Percentiles rank a stretch among this genome's conserved stretches.
phyloP scores from a whole-genome alignment of 495 filamentous ascomycete species.

The Penicillium coprophilum region DNA sequence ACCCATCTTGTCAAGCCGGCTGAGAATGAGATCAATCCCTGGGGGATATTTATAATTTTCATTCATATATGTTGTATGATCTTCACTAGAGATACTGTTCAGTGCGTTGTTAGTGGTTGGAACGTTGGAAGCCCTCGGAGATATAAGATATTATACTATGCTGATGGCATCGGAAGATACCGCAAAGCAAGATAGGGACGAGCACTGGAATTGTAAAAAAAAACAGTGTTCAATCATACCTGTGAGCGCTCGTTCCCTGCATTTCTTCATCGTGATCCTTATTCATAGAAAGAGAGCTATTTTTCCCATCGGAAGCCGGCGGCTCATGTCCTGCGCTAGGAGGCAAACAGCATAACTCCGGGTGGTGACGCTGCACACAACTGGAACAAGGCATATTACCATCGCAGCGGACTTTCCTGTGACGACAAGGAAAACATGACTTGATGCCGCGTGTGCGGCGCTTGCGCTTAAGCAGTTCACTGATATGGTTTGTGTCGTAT shows the following conservation, averaged over 20 bases:
- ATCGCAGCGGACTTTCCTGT: slow-evolving; percentile 55
- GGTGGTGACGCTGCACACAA: slow-evolving; percentile 61
- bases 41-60: background rate
- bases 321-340: slow-evolving; percentile 5
- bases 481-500: slow-evolving; percentile 11
- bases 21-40: slow-evolving; percentile 13
- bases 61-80: background rate
- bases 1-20: slow-evolving; percentile 23
- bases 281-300: background rate
- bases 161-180: too few relatives aligned
- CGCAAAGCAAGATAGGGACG: background rate
- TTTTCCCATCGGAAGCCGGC: background rate
- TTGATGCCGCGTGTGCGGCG: slow-evolving; percentile 8
- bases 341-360: slow-evolving; percentile 51
- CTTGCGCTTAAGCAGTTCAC: slow-evolving; percentile 14
- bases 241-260: background rate
- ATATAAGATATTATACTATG: background rate
- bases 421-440: slow-evolving; percentile 36
- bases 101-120: background rate
- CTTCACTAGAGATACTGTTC: background rate
- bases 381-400: slow-evolving; percentile 63
- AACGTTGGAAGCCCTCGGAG: background rate
- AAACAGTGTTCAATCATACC: background rate
- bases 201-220: background rate
- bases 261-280: background rate